Base-by-base conservation (phyloP, 768 basidiomycete genomes). In the Strobilomyces echinocephalus region DNA sequence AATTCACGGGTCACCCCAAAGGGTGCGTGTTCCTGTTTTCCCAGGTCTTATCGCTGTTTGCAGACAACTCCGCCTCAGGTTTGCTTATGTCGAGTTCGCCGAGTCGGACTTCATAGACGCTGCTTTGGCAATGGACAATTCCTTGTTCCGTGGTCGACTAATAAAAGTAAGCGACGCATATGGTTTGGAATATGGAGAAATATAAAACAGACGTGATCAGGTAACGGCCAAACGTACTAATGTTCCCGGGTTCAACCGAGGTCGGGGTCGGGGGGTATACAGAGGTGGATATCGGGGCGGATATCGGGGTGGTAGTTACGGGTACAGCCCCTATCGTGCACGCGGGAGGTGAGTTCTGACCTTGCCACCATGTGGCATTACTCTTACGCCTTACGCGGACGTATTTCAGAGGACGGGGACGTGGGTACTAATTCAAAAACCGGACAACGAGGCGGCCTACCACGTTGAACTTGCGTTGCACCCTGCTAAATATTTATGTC, bases 1-100 rank as follows among this genome's bases (percentile, higher is more conserved):
- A 98, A 75, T 98, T 95, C 72, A 98, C 95, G 21, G 97, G 97
- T 45, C 95, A 97, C 74, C 95, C 97, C 44, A 97, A 97, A 83
- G 97, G 97, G 94, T 94, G 59, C 31, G 65, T 56, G 56, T 18
- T 46, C 47, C 46, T 35, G 30, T 46, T 40, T 52, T 74, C 26
- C 44, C 5, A 30, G 26, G 26, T n/a, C 50, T 55, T 15, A 38
- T 33, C 46, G 55, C 46, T 31, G 38, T 52, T 44, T 49, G 51
- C 35, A 33, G 53, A 51, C 54, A n/a, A 57, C 42, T 48, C 53
- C 55, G 30, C 51, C 53, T 26, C 62, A 97, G 95, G 47, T 99
- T 89, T 74, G 95, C 95, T 49, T 99, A 99, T 75, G 95, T 99
- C 41, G 97, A 99, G 71, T 99, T 99, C 70, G 85, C 97, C 63